phyloP scores from a whole-genome alignment of 768 basidiomycete genomes.

The Phaffia australis region DNA sequence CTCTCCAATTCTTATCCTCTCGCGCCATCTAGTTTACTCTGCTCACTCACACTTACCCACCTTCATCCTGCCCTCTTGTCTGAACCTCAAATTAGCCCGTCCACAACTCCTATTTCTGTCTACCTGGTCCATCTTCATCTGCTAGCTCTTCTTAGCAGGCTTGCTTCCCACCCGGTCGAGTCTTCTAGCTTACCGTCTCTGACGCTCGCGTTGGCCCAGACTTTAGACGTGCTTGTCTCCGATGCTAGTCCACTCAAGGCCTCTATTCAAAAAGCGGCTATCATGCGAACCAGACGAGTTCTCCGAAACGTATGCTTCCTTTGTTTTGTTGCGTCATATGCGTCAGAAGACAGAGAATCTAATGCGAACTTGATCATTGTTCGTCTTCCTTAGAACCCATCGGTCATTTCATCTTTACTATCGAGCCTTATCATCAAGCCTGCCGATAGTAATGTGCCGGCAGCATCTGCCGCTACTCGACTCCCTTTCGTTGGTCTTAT shows the following conservation, averaged over 20 bases:
- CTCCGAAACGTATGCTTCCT: constrained; percentile 49
- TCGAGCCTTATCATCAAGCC: constrained; percentile 48
- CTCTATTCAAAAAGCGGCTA: constrained; percentile 51
- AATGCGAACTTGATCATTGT: background rate
- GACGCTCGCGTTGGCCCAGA: constrained; percentile 48
- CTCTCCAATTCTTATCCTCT: background rate
- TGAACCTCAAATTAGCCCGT: constrained; percentile 2
- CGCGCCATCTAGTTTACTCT: background rate
- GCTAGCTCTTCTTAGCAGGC: constrained; percentile 47
- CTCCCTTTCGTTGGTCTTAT: constrained; percentile 56
- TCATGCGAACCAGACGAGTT: constrained; percentile 55
- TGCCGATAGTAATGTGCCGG: constrained; percentile 28
- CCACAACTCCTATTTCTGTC: constrained; percentile 48
- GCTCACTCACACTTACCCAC: constrained; percentile 33
- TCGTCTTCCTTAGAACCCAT: constrained; percentile 1
- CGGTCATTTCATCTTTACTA: constrained; percentile 41
- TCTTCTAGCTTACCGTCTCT: constrained; percentile 46
- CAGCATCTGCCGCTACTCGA: constrained; percentile 41
- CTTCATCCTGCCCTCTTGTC: constrained; percentile 47
- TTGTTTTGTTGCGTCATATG: background rate
- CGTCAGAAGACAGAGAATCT: background rate
- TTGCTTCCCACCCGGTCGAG: constrained; percentile 31
- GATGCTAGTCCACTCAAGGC: constrained; percentile 48
- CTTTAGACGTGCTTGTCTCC: constrained; percentile 53
- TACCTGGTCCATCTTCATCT: constrained; percentile 60